Evolutionary conservation across 805 yeast genomes (phyloP).

Genomic region (Suhomyces pyralidae): DNA sequence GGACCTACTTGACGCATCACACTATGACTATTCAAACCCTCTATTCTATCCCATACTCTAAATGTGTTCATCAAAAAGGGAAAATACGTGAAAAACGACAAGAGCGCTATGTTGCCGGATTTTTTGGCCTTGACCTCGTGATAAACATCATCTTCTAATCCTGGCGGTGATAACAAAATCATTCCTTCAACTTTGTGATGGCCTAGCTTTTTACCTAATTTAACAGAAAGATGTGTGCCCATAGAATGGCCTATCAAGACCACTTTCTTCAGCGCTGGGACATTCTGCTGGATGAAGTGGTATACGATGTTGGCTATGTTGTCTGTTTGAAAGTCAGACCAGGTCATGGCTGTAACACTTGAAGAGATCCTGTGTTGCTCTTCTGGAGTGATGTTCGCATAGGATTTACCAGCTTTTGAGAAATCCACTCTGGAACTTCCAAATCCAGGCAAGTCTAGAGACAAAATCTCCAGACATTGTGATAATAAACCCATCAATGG

Average conservation of each 20-base stretch:
- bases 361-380: constrained; percentile 32
- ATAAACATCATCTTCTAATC: constrained; percentile 22
- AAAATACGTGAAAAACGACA: constrained; percentile 33
- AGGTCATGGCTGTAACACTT: constrained; percentile 27
- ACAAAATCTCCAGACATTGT: constrained; percentile 59
- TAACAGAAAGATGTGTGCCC: constrained; percentile 60
- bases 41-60: constrained; percentile 57
- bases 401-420: constrained; percentile 10
- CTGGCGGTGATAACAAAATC: constrained; percentile 51
- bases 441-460: constrained; percentile 86
- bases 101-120: constrained; percentile 6
- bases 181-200: constrained; percentile 43
- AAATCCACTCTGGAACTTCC: constrained; percentile 49
- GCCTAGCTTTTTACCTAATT: constrained; percentile 39
- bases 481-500: constrained; percentile 62
- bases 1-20: constrained; percentile 52
- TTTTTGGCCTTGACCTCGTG: neutral
- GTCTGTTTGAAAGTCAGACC: constrained; percentile 43
- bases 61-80: constrained; percentile 53
- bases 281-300: constrained; percentile 34
- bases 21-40: constrained; percentile 59
- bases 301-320: constrained; percentile 39
- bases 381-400: constrained; percentile 22
- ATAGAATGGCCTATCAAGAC: constrained; percentile 68
- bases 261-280: constrained; percentile 40